These are phyloP conservation scores for Graphiopsis chlorocephala DNA, from an alignment of 2,329 filamentous ascomycete genomes.

Conservation along the genomic window DNA sequence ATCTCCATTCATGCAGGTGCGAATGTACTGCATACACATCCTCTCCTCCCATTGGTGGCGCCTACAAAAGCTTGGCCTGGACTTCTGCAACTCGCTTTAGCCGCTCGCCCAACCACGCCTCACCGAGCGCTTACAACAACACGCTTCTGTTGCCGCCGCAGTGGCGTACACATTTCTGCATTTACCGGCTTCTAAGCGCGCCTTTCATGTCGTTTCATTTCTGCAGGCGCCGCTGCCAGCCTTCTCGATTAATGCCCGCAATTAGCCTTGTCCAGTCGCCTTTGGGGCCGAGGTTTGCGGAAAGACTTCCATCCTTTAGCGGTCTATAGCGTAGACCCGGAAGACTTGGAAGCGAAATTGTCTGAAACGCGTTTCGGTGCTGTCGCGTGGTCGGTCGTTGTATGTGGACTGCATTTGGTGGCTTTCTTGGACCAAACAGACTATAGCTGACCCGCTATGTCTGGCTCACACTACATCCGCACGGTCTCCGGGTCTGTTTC, in stretches of 20 bases:
- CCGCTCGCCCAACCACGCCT: conserved; percentile 13
- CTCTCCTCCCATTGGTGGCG: not conserved
- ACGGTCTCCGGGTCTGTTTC: conserved; percentile 15
- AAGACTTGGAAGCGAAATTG: not conserved
- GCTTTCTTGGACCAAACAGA: not conserved
- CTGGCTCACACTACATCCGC: conserved; percentile 11
- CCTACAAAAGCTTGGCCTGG: conserved; percentile 9
- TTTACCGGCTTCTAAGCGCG: not conserved
- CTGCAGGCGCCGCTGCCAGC: conserved; percentile 12
- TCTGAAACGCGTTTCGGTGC: conserved; percentile 7
- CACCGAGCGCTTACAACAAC: conserved; percentile 12
- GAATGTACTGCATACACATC: not conserved
- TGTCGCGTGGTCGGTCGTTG: not conserved
- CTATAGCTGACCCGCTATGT: conserved; percentile 7
- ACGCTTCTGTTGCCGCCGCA: not conserved
- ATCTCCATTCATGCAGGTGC: conserved; percentile 12
- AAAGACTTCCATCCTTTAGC: not conserved
- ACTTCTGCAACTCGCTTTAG: conserved; percentile 12
- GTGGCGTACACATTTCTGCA: not conserved
- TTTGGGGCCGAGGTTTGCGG: not conserved
- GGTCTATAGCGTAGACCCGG: not conserved
- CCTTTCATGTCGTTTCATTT: conserved; percentile 7
- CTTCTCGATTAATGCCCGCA: not conserved
- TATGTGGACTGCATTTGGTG: not conserved
- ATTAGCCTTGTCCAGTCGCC: conserved; percentile 2